Evolutionary conservation across 2,329 filamentous ascomycete genomes (phyloP), one percentile per base, ranked within the genome.

Genomic region (Chrysoporthe austroafricana): DNA sequence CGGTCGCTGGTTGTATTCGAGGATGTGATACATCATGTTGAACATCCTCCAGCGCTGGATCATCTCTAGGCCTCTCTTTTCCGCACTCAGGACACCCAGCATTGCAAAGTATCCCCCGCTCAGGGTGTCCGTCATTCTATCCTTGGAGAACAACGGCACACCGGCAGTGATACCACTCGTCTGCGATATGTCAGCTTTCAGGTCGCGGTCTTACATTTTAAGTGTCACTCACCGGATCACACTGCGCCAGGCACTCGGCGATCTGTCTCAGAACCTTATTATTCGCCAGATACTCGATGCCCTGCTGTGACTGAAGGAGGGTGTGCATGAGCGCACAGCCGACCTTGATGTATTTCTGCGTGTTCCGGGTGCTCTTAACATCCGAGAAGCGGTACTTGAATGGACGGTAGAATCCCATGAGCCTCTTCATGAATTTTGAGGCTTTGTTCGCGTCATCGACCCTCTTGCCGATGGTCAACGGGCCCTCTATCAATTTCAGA

Each of bases 11-110:
- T 92, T 93, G 57, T 97, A 84, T 75, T 98, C 95, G 67, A 97
- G 87, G 70, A 99, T 97, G 78, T 98, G 96, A 77, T 99, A 99
- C 85, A 98, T 96, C 93, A 99, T 99, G 79, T 98, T 98, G 80
- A 97, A 94, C 85, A 99, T 96, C 73, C 94, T 93, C 95, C 96
- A 98, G 73, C 93, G 86, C 77, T 98, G 95, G 75, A 99, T 87
- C 81, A 99, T 95, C 70, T 91, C 89, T 34, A 98, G 84, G 0
- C 96, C 96, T 73, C 91, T 92, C 0, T 86, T 82, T 74, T 97
- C 93, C 64, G 90, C 90, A 73, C 91, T 98, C 67, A 99, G 80
- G 13, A 93, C 90, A 8, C 96, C 96, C 1, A 99, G 82, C 83
- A 99, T 93, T 16, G 94, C 88, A 77, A 99, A 97, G 78, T 99